Percentiles rank a stretch among this genome's conserved stretches.
These are phyloP conservation scores for Xylaria sp. DNA, from an alignment of 2,329 filamentous ascomycete species.

Conservation along the genomic window DNA sequence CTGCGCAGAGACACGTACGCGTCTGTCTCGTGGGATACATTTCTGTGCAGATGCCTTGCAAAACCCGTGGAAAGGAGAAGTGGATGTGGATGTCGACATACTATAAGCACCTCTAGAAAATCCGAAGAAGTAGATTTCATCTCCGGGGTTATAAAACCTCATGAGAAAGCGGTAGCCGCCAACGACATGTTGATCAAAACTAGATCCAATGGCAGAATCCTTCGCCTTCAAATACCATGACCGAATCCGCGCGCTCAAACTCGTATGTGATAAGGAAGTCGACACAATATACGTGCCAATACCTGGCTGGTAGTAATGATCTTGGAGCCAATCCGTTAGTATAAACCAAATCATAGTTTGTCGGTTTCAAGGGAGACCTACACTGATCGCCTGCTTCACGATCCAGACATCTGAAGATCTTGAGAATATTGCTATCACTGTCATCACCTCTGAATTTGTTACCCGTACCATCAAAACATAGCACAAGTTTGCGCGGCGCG, in stretches of 20 bases:
- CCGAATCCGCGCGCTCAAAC: conserved; percentile 60
- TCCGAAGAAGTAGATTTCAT: conserved; percentile 74
- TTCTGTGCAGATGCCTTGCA: too few relatives aligned
- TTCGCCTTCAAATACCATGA: conserved; percentile 76
- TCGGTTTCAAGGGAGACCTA: conserved; percentile 38
- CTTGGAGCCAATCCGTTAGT: conserved; percentile 34
- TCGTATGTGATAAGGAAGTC: conserved; percentile 62
- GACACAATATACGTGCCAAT: conserved; percentile 76
- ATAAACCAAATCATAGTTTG: not conserved
- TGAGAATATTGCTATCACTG: conserved; percentile 69
- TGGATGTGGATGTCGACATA: conserved; percentile 7
- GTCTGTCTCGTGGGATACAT: not conserved
- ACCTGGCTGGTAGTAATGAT: conserved; percentile 69
- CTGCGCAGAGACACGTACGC: not conserved
- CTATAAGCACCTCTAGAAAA: conserved; percentile 73
- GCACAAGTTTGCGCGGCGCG: conserved; percentile 54
- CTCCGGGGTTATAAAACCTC: conserved; percentile 70
- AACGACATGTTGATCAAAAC: conserved; percentile 83
- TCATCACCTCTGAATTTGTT: conserved; percentile 69
- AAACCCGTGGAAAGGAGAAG: not conserved
- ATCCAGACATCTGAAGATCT: conserved; percentile 74
- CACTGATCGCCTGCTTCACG: conserved; percentile 66
- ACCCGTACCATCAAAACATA: conserved; percentile 69
- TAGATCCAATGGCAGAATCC: conserved; percentile 79
- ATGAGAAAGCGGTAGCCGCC: conserved; percentile 82